Conservation (phyloP, 805 yeast genomes). For the Ogataea degrootiae region DNA sequence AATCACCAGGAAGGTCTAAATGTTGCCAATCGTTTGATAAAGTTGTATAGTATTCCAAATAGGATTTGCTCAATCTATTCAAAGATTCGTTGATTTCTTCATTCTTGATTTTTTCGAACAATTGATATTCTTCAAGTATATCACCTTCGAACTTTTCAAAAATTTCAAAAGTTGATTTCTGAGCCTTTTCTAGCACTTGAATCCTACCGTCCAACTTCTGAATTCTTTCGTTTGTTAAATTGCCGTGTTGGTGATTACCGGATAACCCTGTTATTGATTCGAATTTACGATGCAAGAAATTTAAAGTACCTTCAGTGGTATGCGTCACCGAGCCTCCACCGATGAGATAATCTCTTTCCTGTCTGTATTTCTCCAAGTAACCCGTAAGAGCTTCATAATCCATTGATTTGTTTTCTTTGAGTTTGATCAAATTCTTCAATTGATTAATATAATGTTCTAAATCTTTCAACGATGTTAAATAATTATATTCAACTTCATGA, state of each 20-base stretch:
- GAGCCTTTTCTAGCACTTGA: slow-evolving; percentile 41
- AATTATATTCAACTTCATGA: slow-evolving; percentile 66
- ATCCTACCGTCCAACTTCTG: slow-evolving; percentile 38
- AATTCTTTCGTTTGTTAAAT: slow-evolving; percentile 39
- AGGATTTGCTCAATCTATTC: slow-evolving; percentile 67
- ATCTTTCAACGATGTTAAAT: slow-evolving; percentile 78
- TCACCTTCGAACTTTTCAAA: slow-evolving; percentile 43
- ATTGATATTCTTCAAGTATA: slow-evolving; percentile 46
- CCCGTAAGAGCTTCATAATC: slow-evolving; percentile 85
- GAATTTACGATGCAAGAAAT: slow-evolving; percentile 41
- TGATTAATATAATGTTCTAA: slow-evolving; percentile 74
- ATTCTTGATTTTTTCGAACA: slow-evolving; percentile 78
- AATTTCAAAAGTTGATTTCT: slow-evolving; percentile 37
- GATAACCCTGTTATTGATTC: slow-evolving; percentile 42
- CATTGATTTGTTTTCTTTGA: slow-evolving; percentile 85
- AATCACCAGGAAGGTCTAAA: slow-evolving; percentile 10
- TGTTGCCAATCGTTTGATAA: slow-evolving; percentile 68
- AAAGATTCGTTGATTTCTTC: slow-evolving; percentile 70
- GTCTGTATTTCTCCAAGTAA: slow-evolving; percentile 65
- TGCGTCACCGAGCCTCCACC: slow-evolving; percentile 33
- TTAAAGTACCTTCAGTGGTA: slow-evolving; percentile 32
- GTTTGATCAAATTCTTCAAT: slow-evolving; percentile 63
- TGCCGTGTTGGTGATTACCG: slow-evolving; percentile 33
- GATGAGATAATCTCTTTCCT: slow-evolving; percentile 45
- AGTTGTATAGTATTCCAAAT: slow-evolving; percentile 66